Evolutionary conservation across 768 basidiomycete species (phyloP).

Genomic region (Royoungia palumana): DNA sequence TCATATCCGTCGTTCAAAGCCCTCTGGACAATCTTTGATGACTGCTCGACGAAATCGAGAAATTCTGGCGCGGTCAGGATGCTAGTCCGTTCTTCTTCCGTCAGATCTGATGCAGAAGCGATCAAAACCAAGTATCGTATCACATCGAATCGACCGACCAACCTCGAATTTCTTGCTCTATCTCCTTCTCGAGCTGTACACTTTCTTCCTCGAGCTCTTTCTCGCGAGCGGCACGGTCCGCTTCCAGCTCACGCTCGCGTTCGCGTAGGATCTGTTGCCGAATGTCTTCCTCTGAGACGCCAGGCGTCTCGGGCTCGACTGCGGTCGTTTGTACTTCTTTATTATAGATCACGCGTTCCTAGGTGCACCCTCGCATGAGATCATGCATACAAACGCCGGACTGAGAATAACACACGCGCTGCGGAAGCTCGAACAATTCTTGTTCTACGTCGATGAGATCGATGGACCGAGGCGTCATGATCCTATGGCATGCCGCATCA

Average conservation of each 20-base stretch:
- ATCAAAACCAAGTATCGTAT: neutral
- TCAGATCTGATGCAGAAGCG: conserved; percentile 54
- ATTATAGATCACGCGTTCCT: conserved; percentile 81
- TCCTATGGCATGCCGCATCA: conserved; percentile 34
- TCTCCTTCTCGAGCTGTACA: conserved; percentile 78
- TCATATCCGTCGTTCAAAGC: conserved; percentile 96
- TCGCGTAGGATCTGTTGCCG: conserved; percentile 62
- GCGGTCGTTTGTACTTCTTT: conserved; percentile 81
- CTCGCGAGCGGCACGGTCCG: conserved; percentile 65
- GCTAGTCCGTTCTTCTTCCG: conserved; percentile 78
- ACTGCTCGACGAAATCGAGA: conserved; percentile 89
- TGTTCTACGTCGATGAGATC: conserved; percentile 88
- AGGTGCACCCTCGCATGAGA: conserved; percentile 6
- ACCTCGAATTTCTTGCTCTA: conserved; percentile 86
- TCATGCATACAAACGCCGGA: neutral
- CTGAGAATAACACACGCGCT: conserved; percentile 52
- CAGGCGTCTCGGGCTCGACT: conserved; percentile 51
- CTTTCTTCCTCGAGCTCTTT: conserved; percentile 82
- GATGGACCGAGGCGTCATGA: conserved; percentile 59
- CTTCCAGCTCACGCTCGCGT: conserved; percentile 64
- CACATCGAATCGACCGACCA: neutral
- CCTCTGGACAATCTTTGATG: conserved; percentile 91
- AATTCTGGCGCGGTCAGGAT: conserved; percentile 90
- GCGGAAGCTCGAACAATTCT: conserved; percentile 86
- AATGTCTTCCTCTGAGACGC: conserved; percentile 66